Conservation (phyloP, 495 filamentous ascomycete genomes). For the Hypoxylon trugodes region DNA sequence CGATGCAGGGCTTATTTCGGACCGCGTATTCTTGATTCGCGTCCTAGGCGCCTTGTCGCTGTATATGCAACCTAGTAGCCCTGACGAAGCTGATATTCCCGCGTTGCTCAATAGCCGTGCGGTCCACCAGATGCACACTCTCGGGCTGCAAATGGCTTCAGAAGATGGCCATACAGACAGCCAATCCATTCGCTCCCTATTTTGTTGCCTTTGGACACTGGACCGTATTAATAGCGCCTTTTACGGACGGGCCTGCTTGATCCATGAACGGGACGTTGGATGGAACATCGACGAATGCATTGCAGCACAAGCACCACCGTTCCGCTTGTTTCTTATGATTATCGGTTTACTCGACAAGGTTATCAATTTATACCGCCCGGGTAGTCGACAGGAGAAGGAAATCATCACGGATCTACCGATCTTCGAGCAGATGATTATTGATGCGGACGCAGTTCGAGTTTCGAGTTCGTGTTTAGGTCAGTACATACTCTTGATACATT, state of each 20-base stretch:
- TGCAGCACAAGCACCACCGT: constrained; percentile 51
- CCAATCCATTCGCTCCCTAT: constrained; percentile 53
- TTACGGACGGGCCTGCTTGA: constrained; percentile 69
- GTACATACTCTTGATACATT: constrained; percentile 19
- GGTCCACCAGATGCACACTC: constrained; percentile 70
- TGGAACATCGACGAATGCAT: constrained; percentile 62
- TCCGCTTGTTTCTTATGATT: constrained; percentile 57
- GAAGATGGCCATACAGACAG: constrained; percentile 39
- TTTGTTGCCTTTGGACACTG: constrained; percentile 73
- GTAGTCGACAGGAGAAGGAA: constrained; percentile 60
- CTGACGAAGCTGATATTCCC: constrained; percentile 45
- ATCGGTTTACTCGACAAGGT: constrained; percentile 67
- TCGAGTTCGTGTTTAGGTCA: constrained; percentile 57
- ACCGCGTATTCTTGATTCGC: constrained; percentile 44
- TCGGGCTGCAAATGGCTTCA: constrained; percentile 67
- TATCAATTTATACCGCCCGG: constrained; percentile 73
- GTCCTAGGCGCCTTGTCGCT: constrained; percentile 44
- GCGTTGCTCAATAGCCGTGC: constrained; percentile 45
- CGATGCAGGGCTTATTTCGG: constrained; percentile 44
- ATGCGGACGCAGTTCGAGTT: constrained; percentile 51
- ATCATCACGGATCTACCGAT: constrained; percentile 63
- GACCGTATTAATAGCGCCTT: constrained; percentile 71
- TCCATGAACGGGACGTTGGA: constrained; percentile 71
- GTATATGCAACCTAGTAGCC: constrained; percentile 45
- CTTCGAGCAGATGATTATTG: constrained; percentile 71